Conservation (phyloP, 345 rosid species). For the Aquilaria sinensis region DNA sequence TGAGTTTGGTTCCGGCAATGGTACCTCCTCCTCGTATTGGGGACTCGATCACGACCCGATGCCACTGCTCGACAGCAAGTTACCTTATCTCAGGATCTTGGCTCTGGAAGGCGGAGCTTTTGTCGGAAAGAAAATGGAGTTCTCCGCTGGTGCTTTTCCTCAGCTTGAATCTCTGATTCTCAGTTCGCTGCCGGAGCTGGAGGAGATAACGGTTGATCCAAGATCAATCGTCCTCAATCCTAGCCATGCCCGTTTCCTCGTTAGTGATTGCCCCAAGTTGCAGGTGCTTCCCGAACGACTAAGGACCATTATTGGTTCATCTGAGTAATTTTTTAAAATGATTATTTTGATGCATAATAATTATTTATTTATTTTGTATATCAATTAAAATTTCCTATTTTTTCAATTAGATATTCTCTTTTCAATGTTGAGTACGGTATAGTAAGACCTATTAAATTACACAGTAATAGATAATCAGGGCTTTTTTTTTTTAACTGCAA, state of each 20-base stretch:
- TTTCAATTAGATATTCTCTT: no score
- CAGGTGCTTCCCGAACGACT: not conserved
- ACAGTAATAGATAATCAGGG: no score
- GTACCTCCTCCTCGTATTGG: no score
- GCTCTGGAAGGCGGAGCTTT: not conserved
- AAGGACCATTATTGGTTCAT: not conserved
- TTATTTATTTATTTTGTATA: no score
- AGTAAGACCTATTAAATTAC: no score
- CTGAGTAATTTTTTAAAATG: no score
- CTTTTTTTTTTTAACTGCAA: no score
- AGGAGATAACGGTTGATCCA: slow-evolving; percentile 15
- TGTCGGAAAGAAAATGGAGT: not conserved
- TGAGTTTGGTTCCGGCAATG: not conserved
- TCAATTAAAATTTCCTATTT: no score
- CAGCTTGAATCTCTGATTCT: slow-evolving; percentile 11
- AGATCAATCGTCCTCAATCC: not conserved
- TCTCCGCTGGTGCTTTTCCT: slow-evolving; percentile 15
- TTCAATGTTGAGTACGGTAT: no score
- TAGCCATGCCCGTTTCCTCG: not conserved
- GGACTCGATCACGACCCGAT: not conserved
- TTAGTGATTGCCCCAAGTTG: not conserved
- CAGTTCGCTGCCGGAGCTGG: slow-evolving; percentile 1
- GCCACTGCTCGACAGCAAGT: not conserved
- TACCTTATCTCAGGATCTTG: not conserved
- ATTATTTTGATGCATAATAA: no score